Percentiles rank a stretch among this genome's conserved stretches.
phyloP scores from a whole-genome alignment of 2,329 filamentous ascomycete genomes.

The Sphaerulina populicola region DNA sequence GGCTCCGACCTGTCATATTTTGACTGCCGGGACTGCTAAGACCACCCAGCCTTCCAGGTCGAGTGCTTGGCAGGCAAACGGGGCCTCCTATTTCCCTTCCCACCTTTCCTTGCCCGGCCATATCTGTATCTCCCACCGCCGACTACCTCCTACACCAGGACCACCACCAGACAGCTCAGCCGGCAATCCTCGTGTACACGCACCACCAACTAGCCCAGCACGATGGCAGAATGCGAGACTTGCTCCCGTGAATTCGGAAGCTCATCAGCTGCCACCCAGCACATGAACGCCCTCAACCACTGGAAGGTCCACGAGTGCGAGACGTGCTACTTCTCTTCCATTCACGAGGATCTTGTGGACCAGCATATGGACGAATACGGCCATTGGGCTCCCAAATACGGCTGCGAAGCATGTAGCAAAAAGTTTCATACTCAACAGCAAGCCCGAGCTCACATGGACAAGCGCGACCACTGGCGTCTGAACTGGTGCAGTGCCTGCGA shows the following conservation, averaged over 20 bases:
- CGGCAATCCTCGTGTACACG: background rate
- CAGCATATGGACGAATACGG: constrained; percentile 31
- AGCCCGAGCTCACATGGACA: constrained; percentile 28
- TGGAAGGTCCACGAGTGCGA: constrained; percentile 26
- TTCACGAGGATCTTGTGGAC: constrained; percentile 19
- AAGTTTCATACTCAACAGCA: constrained; percentile 14
- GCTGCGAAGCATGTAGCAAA: constrained; percentile 30
- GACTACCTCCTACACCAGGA: background rate
- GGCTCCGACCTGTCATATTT: no score
- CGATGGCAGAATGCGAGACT: constrained; percentile 15
- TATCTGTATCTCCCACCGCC: background rate
- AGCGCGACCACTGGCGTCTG: constrained; percentile 24
- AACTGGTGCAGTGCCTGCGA: constrained; percentile 30
- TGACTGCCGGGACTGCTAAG: no score
- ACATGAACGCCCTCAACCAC: constrained; percentile 17
- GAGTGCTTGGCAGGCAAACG: no score
- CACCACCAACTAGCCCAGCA: background rate
- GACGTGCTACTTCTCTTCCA: constrained; percentile 26
- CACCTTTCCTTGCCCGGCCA: no score
- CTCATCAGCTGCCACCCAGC: constrained; percentile 8
- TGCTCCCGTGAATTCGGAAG: constrained; percentile 16
- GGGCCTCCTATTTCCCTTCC: no score
- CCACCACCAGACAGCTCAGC: no score
- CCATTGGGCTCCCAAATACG: constrained; percentile 24
- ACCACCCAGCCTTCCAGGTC: no score